These are phyloP conservation scores for Exophiala phaeomuriformis DNA, from an alignment of 2,329 filamentous ascomycete species.

Conservation along the genomic window DNA sequence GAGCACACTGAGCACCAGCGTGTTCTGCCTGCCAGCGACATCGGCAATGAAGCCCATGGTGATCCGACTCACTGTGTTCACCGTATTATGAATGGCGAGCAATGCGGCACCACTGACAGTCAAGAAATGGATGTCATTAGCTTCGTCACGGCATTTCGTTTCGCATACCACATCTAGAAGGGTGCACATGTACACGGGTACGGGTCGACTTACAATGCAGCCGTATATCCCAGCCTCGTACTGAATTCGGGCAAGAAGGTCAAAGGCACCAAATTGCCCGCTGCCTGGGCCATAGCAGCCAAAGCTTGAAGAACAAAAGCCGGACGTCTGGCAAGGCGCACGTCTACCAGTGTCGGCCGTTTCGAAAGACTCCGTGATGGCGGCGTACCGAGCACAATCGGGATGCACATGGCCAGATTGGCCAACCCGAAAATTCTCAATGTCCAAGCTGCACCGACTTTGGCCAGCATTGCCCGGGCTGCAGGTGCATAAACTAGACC, in stretches of 20 bases:
- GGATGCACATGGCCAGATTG: constrained; percentile 30
- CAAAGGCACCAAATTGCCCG: constrained; percentile 36
- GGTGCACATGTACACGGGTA: too few species aligned
- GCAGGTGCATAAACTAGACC: constrained; percentile 48
- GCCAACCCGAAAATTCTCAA: constrained; percentile 27
- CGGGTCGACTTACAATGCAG: constrained; percentile 17
- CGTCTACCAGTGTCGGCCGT: constrained; percentile 32
- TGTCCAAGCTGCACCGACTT: constrained; percentile 35
- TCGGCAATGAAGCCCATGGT: constrained; percentile 36
- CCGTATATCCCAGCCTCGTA: constrained; percentile 33
- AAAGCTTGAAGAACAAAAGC: constrained; percentile 36
- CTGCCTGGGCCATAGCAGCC: constrained; percentile 34
- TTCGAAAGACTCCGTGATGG: constrained; percentile 23
- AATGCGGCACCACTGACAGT: constrained; percentile 33
- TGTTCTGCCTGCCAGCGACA: constrained; percentile 35
- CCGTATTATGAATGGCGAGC: constrained; percentile 36
- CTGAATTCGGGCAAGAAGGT: constrained; percentile 38
- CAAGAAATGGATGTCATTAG: background rate
- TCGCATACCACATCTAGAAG: too few species aligned
- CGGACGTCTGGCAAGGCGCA: constrained; percentile 31
- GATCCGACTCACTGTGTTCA: constrained; percentile 36
- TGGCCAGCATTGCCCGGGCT: constrained; percentile 29
- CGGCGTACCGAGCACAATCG: constrained; percentile 28
- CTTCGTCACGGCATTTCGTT: background rate
- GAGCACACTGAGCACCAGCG: constrained; percentile 32